These are phyloP conservation scores for Cordyceps sp. DNA, from an alignment of 2,329 filamentous ascomycete genomes.

Conservation along the genomic window DNA sequence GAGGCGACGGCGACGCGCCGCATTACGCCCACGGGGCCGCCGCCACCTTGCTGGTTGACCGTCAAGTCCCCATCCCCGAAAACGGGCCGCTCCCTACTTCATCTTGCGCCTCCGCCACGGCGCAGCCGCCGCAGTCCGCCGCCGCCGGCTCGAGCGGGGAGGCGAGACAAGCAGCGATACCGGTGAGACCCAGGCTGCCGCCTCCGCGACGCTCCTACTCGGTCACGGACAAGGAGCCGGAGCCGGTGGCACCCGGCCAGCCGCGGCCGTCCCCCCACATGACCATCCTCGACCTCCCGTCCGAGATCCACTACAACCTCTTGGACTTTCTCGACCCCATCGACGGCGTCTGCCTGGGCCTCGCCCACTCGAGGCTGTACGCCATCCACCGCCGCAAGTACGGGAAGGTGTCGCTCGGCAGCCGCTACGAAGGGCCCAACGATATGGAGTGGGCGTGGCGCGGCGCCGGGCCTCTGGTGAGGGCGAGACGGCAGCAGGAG, in stretches of 20 bases:
- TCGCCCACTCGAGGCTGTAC: slow-evolving; percentile 42
- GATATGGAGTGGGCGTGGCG: slow-evolving; percentile 49
- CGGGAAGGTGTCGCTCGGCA: slow-evolving; percentile 36
- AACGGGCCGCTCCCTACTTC: slow-evolving; percentile 9
- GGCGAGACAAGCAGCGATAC: no score
- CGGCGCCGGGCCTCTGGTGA: slow-evolving; percentile 28
- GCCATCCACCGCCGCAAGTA: slow-evolving; percentile 39
- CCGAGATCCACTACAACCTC: slow-evolving; percentile 42
- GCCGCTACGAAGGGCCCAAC: slow-evolving; percentile 42
- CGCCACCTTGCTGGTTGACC: no score
- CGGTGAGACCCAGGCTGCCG: slow-evolving; percentile 19
- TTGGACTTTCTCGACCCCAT: slow-evolving; percentile 48
- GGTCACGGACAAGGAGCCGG: slow-evolving; percentile 43
- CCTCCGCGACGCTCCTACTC: slow-evolving; percentile 40
- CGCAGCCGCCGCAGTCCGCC: no score
- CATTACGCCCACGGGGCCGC: no score
- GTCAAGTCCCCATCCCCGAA: slow-evolving; percentile 18
- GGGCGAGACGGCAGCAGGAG: slow-evolving; percentile 6
- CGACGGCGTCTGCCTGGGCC: slow-evolving; percentile 44
- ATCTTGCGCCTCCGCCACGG: no score
- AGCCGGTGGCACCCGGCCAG: slow-evolving; percentile 26
- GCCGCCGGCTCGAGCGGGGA: no score
- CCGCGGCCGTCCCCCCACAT: slow-evolving; percentile 28
- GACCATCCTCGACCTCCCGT: slow-evolving; percentile 34
- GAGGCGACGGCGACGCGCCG: slow-evolving; percentile 12